phyloP scores from a whole-genome alignment of 306 rosid genomes.

The Casuarina cunninghamiana region DNA sequence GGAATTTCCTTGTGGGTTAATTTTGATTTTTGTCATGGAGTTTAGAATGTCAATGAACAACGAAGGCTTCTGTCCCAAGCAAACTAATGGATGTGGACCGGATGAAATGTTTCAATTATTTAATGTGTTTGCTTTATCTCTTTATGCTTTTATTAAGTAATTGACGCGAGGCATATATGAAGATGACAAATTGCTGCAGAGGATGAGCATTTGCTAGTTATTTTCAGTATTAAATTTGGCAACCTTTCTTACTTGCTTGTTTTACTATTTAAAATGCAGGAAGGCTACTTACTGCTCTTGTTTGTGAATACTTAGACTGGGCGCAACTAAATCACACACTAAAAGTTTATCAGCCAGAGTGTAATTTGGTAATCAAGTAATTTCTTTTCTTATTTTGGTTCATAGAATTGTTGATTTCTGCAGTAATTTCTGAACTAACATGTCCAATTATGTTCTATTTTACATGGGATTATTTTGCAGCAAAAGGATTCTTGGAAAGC shows the following conservation, averaged over 20 bases:
- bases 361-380: constrained; percentile 78
- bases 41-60: not conserved
- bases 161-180: not conserved
- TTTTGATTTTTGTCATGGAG: not conserved
- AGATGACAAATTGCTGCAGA: not conserved
- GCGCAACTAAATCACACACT: constrained; percentile 91
- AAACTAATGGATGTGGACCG: not conserved
- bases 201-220: not conserved
- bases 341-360: constrained; percentile 94
- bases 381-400: not conserved
- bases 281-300: constrained; percentile 80
- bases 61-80: not conserved
- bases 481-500: constrained; percentile 93
- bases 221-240: not conserved
- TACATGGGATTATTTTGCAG: constrained; percentile 41
- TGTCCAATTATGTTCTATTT: not conserved
- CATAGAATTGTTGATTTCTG: constrained; percentile 2
- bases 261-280: constrained; percentile 54
- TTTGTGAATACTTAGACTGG: constrained; percentile 98
- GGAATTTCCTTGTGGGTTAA: not conserved
- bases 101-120: not conserved
- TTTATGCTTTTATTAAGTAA: not conserved
- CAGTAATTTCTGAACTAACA: not conserved
- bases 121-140: not conserved
- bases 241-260: not conserved